Evolutionary conservation across 345 rosid genomes (phyloP).

Genomic region (Melastoma malabathricum): DNA sequence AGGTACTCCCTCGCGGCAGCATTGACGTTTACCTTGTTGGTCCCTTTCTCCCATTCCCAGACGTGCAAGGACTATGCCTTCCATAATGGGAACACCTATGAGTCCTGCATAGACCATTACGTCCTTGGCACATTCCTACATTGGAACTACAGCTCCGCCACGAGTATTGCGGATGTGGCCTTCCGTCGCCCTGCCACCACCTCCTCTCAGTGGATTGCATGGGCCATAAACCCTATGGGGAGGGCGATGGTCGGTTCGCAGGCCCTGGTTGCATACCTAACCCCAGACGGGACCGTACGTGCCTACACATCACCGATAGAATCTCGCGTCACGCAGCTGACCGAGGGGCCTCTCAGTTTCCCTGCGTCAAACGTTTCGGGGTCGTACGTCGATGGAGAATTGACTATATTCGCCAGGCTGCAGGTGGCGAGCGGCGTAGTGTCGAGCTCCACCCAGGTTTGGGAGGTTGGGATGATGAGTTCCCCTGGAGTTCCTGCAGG

Average conservation of each 20-base stretch:
- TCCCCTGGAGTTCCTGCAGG: no score
- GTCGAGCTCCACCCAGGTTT: conserved; percentile 21
- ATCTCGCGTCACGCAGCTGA: conserved; percentile 15
- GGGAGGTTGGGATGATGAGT: conserved; percentile 24
- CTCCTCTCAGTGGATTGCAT: conserved; percentile 33
- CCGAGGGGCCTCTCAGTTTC: conserved; percentile 17
- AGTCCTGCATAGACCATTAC: conserved; percentile 11
- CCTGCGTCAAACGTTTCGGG: conserved; percentile 15
- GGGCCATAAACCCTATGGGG: conserved; percentile 52
- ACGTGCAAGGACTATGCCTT: conserved; percentile 12
- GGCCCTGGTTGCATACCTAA: conserved; percentile 36
- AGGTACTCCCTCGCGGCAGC: no score
- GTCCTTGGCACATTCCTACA: conserved; percentile 14
- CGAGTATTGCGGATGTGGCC: conserved; percentile 7
- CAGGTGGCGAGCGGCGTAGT: conserved; percentile 12
- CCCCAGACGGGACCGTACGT: conserved; percentile 10
- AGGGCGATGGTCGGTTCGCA: conserved; percentile 30
- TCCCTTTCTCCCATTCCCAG: conserved; percentile 6
- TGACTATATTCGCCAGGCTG: conserved; percentile 29
- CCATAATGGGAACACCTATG: conserved; percentile 5
- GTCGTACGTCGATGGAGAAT: conserved; percentile 8
- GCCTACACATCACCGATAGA: conserved; percentile 15
- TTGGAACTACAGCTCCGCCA: conserved; percentile 14
- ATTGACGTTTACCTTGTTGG: no score
- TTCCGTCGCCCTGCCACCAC: conserved; percentile 10